phyloP scores from a whole-genome alignment of 345 rosid species.

The Erodium maritimum region DNA sequence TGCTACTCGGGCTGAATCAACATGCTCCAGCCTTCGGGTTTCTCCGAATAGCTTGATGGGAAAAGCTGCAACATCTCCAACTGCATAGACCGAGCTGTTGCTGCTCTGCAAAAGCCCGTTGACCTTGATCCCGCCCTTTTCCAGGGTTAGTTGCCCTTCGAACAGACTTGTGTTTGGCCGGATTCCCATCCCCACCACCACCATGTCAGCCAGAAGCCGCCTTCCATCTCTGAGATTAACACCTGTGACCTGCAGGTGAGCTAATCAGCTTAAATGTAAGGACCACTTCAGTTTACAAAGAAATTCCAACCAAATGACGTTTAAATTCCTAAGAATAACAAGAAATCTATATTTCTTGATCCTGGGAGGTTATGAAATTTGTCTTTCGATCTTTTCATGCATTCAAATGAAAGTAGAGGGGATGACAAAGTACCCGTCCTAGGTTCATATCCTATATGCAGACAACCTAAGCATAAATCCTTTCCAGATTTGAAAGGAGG shows the following conservation, averaged over 20 bases:
- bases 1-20: conserved; percentile 77
- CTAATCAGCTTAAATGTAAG: no score
- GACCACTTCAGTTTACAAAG: no score
- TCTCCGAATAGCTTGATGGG: conserved; percentile 73
- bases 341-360: no score
- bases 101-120: conserved; percentile 75
- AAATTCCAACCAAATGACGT: no score
- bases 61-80: conserved; percentile 87
- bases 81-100: conserved; percentile 72
- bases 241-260: conserved; percentile 50
- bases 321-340: no score
- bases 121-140: conserved; percentile 90
- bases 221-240: conserved; percentile 80
- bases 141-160: conserved; percentile 80
- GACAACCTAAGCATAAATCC: background rate
- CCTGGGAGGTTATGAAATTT: no score
- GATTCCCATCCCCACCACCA: conserved; percentile 85
- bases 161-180: conserved; percentile 93
- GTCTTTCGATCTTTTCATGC: no score
- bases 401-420: no score
- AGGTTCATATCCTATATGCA: no score
- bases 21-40: conserved; percentile 90
- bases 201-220: conserved; percentile 62
- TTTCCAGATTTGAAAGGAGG: background rate
- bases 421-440: no score